phyloP scores from a whole-genome alignment of 1,284 basidiomycete genomes.

The Tilletia indica region DNA sequence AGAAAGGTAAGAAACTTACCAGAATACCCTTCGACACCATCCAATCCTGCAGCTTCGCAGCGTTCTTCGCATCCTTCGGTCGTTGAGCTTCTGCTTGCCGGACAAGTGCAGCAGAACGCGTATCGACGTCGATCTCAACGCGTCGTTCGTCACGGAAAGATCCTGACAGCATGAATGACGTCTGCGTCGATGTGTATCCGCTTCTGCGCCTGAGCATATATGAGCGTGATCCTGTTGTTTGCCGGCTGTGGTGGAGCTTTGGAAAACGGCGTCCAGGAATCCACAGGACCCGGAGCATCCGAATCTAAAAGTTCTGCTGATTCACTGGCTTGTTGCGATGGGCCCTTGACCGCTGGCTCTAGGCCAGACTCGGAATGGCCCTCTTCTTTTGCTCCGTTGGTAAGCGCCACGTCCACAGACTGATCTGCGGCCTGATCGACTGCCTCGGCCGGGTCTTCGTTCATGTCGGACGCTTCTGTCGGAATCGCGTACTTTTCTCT shows the following conservation, averaged over 20 bases:
- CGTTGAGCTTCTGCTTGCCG: too few species aligned
- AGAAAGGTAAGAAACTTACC: conserved; percentile 59
- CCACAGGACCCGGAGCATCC: too few species aligned
- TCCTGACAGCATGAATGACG: background rate
- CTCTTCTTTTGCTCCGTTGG: background rate
- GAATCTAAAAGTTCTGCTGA: background rate
- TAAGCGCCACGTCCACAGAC: background rate
- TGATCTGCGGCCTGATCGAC: background rate
- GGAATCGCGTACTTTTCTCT: too few species aligned
- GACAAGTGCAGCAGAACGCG: background rate
- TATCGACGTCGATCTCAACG: conserved; percentile 16
- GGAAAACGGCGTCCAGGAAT: background rate
- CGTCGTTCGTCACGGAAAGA: conserved; percentile 14
- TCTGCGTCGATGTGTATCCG: conserved; percentile 12
- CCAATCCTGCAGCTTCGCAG: conserved; percentile 61
- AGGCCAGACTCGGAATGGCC: too few species aligned
- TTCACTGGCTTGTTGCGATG: background rate
- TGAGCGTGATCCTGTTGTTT: conserved; percentile 1
- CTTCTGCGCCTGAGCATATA: background rate
- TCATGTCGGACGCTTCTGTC: background rate
- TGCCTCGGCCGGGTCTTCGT: background rate
- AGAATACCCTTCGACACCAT: conserved; percentile 66
- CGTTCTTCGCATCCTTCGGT: conserved; percentile 34
- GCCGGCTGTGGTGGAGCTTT: conserved; percentile 14
- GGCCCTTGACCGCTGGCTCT: background rate